Evolutionary conservation across 495 filamentous ascomycete genomes (phyloP).

Genomic region (Neurospora sp.): DNA sequence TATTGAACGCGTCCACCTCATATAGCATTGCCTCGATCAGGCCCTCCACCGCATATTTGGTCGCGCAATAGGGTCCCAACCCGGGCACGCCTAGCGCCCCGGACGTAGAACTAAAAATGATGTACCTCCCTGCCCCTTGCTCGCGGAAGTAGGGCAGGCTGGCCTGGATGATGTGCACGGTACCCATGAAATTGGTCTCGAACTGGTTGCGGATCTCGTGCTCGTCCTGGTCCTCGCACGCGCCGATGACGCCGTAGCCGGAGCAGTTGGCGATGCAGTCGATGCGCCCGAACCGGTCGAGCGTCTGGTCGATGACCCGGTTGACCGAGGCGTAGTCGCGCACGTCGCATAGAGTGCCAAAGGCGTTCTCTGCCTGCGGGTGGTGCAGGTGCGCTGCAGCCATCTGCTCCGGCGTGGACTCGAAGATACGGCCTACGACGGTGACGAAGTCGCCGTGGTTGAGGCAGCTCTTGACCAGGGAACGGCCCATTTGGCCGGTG

Average conservation of each 20-base stretch:
- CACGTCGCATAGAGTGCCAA: slow-evolving; percentile 83
- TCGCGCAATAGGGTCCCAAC: slow-evolving; percentile 87
- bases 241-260: slow-evolving; percentile 86
- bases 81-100: slow-evolving; percentile 87
- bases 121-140: slow-evolving; percentile 62
- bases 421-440: slow-evolving; percentile 76
- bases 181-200: slow-evolving; percentile 93
- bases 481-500: slow-evolving; percentile 92
- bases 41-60: slow-evolving; percentile 92
- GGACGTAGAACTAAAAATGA: slow-evolving; percentile 87
- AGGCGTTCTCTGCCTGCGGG: slow-evolving; percentile 67
- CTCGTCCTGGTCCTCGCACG: slow-evolving; percentile 94
- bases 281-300: slow-evolving; percentile 67
- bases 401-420: slow-evolving; percentile 67
- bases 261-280: slow-evolving; percentile 90
- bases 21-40: slow-evolving; percentile 93
- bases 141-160: slow-evolving; percentile 81
- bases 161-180: slow-evolving; percentile 85
- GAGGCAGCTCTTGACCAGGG: slow-evolving; percentile 73
- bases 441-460: slow-evolving; percentile 76
- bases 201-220: slow-evolving; percentile 93
- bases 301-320: slow-evolving; percentile 54
- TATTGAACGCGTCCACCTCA: slow-evolving; percentile 82
- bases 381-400: slow-evolving; percentile 37
- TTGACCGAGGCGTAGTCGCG: slow-evolving; percentile 69